Base-by-base conservation (phyloP, 495 filamentous ascomycete species). In the Immersiella caudata region DNA sequence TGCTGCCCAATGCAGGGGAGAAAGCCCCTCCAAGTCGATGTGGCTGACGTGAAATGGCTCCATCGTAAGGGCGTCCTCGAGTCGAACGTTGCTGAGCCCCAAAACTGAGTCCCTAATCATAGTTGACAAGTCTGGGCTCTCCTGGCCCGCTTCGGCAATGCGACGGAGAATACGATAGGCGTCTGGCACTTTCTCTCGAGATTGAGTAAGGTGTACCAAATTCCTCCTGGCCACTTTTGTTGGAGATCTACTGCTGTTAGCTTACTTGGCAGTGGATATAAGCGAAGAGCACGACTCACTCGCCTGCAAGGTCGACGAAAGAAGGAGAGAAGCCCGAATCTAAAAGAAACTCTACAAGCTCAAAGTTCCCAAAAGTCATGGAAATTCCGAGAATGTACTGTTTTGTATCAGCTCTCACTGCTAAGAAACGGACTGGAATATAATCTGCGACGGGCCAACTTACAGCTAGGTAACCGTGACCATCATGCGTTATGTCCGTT, bases 1-100 rank as follows among this genome's bases (percentile, higher is more conserved):
- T 35, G 58, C 33, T 60, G 58, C 58, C 58, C 58, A 60, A 27
- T 60, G 58, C 2, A 60, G 16, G 21, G 58, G 26, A 40, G 58
- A n/a, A 20, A 8, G 24, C 14, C 58, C 58, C n/a, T n/a, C 14
- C 2, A 4, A 16, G 22, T 60, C 58, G 3, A 60, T 14, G 8
- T 25, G 9, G 58, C 40, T 40, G 58, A 60, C 21, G 2, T 36
- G 11, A 36, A 2, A 20, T 11, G 58, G 58, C 18, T 40, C 33
- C 7, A 27, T 16, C 6, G 22, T 14, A 14, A 60, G 8, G 9
- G 58, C 58, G 3, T 60, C 9, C n/a, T 60, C 26, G 22, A 60
- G 26, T 24, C 12, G 26, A 6, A 58, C 3, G 24, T 29, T 58
- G 55, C 2, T 58, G 6, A 2, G 6, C 6, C 18, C 55, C 3